Conservation (phyloP, 129 eudicot genomes). For the Arctium lappa region DNA sequence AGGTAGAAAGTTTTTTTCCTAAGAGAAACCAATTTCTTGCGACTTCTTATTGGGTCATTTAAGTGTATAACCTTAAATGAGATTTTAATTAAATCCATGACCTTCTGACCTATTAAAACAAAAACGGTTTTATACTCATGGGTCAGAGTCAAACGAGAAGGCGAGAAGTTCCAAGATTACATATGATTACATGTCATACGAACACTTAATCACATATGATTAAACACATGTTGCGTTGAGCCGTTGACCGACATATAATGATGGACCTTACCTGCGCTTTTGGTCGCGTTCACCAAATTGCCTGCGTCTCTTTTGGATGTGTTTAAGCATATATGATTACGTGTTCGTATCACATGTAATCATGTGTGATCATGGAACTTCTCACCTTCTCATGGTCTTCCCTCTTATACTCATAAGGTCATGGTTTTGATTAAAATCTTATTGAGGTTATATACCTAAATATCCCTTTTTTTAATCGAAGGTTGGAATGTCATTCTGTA, state of each 20-base stretch:
- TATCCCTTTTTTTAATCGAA: neutral
- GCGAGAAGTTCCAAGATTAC: too few species aligned
- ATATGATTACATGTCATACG: neutral
- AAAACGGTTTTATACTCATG: neutral
- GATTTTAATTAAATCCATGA: neutral
- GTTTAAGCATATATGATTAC: too few species aligned
- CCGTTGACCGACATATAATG: too few species aligned
- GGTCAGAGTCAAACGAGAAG: too few species aligned
- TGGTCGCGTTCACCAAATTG: too few species aligned
- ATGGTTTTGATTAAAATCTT: neutral
- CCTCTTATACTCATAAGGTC: neutral
- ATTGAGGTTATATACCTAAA: neutral
- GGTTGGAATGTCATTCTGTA: neutral
- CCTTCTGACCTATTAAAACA: neutral
- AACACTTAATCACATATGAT: too few species aligned
- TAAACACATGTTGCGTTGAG: too few species aligned
- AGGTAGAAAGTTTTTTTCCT: conserved; percentile 43
- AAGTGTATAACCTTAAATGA: neutral
- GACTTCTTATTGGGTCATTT: neutral
- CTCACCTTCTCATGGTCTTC: neutral
- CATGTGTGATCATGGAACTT: neutral
- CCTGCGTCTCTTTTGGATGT: too few species aligned
- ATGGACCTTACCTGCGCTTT: too few species aligned
- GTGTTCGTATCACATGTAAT: too few species aligned
- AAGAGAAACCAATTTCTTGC: neutral